Evolutionary conservation across 1,284 basidiomycete genomes (phyloP).

Genomic region (Cryptococcus maquisensis): DNA sequence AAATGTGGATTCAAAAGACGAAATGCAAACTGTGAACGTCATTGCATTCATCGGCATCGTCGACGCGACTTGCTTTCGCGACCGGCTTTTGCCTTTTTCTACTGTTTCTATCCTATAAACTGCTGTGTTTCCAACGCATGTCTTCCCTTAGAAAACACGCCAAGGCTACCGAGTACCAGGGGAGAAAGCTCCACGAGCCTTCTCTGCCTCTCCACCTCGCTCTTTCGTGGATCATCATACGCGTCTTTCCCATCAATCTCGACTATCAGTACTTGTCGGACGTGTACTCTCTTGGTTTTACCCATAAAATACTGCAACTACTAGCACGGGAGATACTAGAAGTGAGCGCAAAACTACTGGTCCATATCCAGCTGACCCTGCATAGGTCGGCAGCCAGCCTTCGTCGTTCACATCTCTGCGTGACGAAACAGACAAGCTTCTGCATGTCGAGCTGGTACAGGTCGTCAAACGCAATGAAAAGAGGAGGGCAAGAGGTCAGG

Average conservation of each 20-base stretch:
- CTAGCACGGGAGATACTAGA: slow-evolving; percentile 36
- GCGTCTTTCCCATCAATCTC: slow-evolving; percentile 17
- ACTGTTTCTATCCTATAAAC: neutral
- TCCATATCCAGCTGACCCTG: neutral
- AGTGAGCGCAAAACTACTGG: slow-evolving; percentile 13
- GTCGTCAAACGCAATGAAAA: slow-evolving; percentile 18
- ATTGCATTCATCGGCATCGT: neutral
- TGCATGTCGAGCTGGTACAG: slow-evolving; percentile 19
- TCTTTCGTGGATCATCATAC: slow-evolving; percentile 32
- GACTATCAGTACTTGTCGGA: slow-evolving; percentile 9
- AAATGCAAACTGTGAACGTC: neutral
- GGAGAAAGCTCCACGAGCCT: slow-evolving; percentile 13
- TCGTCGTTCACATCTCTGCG: slow-evolving; percentile 21
- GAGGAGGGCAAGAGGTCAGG: slow-evolving; percentile 22
- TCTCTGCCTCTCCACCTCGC: slow-evolving; percentile 34
- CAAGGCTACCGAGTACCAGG: slow-evolving; percentile 3
- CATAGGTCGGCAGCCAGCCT: slow-evolving; percentile 27
- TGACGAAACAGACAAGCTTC: slow-evolving; percentile 24
- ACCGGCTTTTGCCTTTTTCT: neutral
- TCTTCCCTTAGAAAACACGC: slow-evolving; percentile 10
- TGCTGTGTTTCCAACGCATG: too few relatives aligned
- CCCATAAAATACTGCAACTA: slow-evolving; percentile 27
- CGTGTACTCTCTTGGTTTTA: slow-evolving; percentile 31
- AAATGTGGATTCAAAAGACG: neutral
- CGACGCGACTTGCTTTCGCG: slow-evolving; percentile 1